Conservation (phyloP, 2,329 filamentous ascomycete genomes). For the Delphinella strobiligena region DNA sequence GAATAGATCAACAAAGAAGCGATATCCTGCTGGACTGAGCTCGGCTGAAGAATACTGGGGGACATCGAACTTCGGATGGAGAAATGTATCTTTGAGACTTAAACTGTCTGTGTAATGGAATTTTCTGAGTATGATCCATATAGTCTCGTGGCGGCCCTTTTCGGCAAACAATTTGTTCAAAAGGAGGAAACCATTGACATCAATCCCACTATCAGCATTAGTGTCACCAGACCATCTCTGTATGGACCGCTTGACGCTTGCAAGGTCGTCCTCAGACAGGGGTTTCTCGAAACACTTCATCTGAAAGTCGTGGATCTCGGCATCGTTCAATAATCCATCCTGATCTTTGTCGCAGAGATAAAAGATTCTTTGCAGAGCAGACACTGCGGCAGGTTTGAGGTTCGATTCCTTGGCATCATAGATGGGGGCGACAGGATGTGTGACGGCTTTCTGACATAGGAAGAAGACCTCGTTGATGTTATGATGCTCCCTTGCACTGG, state of each 20-base stretch:
- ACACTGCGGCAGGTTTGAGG: conserved; percentile 80
- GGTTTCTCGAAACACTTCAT: conserved; percentile 83
- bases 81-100: conserved; percentile 78
- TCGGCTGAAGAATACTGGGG: conserved; percentile 87
- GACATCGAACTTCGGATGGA: conserved; percentile 89
- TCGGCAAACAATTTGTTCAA: conserved; percentile 95
- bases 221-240: conserved; percentile 36
- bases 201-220: conserved; percentile 47
- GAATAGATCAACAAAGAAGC: conserved; percentile 96
- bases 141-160: conserved; percentile 93
- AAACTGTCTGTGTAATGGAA: conserved; percentile 95
- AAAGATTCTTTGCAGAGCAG: conserved; percentile 80
- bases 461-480: conserved; percentile 96
- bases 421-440: conserved; percentile 87
- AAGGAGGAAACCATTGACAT: conserved; percentile 71
- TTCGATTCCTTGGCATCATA: conserved; percentile 86
- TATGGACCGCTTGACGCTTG: conserved; percentile 84
- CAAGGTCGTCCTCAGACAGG: conserved; percentile 66
- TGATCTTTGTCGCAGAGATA: conserved; percentile 95
- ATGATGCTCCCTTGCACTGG: conserved; percentile 79
- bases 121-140: conserved; percentile 91
- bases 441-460: conserved; percentile 94
- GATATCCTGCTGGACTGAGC: conserved; percentile 84
- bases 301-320: conserved; percentile 86
- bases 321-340: conserved; percentile 80